These are phyloP conservation scores for Lactarius quietus DNA, from an alignment of 768 basidiomycete genomes.

Conservation along the genomic window DNA sequence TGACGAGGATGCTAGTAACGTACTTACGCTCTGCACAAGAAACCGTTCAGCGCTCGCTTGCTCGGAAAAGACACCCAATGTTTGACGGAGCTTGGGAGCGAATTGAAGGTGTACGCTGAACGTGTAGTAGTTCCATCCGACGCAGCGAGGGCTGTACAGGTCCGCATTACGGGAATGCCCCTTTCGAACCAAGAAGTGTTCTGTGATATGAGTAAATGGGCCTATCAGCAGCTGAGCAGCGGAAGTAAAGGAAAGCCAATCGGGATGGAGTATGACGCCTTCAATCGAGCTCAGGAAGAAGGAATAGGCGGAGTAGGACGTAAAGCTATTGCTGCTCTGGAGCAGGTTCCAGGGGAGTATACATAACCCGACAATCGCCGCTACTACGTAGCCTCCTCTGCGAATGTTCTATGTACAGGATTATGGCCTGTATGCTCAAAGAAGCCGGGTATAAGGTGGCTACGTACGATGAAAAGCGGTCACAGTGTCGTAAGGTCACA, in stretches of 20 bases:
- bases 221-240: neutral
- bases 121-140: conserved; percentile 75
- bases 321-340: conserved; percentile 69
- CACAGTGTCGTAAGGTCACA: conserved; percentile 77
- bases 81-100: neutral
- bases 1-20: conserved; percentile 72
- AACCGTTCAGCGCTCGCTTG: neutral
- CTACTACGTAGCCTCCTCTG: conserved; percentile 79
- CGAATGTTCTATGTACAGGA: conserved; percentile 59
- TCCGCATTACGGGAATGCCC: conserved; percentile 71
- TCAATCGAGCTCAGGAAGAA: conserved; percentile 80
- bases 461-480: conserved; percentile 67
- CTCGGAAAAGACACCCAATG: neutral
- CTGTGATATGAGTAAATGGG: conserved; percentile 49
- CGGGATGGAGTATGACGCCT: conserved; percentile 64
- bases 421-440: neutral
- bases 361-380: conserved; percentile 70
- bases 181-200: conserved; percentile 71
- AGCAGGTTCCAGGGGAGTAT: conserved; percentile 78
- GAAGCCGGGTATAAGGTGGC: neutral
- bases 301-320: conserved; percentile 78
- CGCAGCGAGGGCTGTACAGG: conserved; percentile 53
- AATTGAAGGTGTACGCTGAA: conserved; percentile 70
- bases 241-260: neutral
- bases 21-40: conserved; percentile 54